Percentiles rank a stretch among this genome's conserved stretches.
These are phyloP conservation scores for Mycena indigotica DNA, from an alignment of 768 basidiomycete species.

Conservation along the genomic window DNA sequence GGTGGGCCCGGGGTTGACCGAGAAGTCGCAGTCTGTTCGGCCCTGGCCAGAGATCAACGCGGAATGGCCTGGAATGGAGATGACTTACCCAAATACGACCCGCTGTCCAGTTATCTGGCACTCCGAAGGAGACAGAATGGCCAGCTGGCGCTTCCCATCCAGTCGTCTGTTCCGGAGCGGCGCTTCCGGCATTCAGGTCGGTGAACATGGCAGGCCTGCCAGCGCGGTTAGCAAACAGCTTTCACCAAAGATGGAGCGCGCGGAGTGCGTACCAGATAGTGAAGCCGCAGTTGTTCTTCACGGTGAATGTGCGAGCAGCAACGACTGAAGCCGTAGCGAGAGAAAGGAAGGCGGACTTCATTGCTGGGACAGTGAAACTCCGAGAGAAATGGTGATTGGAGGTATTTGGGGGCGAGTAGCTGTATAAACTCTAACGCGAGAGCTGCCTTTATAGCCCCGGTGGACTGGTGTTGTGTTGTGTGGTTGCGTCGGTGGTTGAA, in stretches of 20 bases:
- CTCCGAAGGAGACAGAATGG: constrained; percentile 34
- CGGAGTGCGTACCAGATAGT: constrained; percentile 37
- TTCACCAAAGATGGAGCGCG: background rate
- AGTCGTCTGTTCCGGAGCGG: constrained; percentile 36
- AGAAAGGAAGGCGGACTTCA: constrained; percentile 9
- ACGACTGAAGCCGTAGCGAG: constrained; percentile 23
- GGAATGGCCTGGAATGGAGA: constrained; percentile 22
- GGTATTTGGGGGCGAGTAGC: too few relatives aligned
- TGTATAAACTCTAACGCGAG: too few relatives aligned
- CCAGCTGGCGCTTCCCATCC: constrained; percentile 28
- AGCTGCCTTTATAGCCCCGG: too few relatives aligned
- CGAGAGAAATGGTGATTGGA: too few relatives aligned
- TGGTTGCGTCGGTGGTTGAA: too few relatives aligned
- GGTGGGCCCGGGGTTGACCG: constrained; percentile 31
- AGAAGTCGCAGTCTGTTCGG: constrained; percentile 50
- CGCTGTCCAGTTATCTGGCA: constrained; percentile 51
- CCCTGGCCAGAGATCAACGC: constrained; percentile 23
- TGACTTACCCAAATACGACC: constrained; percentile 52
- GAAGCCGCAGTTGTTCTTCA: constrained; percentile 46
- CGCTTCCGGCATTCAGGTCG: constrained; percentile 36
- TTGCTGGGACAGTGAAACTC: too few relatives aligned
- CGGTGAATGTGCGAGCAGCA: constrained; percentile 39
- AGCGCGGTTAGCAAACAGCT: background rate
- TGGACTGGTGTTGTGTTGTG: too few relatives aligned
- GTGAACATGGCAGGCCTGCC: constrained; percentile 38